Evolutionary conservation across 441 rosid genomes (phyloP).

Genomic region (Raphanus hybrid): DNA sequence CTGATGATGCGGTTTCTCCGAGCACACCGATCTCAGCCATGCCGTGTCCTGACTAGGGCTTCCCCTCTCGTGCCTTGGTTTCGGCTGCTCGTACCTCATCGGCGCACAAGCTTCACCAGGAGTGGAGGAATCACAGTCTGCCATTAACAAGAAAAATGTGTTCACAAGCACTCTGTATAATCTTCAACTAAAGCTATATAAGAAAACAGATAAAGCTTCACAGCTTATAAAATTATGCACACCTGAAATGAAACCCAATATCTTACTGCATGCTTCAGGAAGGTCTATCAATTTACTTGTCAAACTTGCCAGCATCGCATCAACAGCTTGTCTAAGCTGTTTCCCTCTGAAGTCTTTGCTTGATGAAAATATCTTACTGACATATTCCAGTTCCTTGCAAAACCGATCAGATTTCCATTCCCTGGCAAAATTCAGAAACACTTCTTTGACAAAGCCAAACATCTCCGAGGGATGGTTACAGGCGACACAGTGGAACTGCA

Average conservation of each 20-base stretch:
- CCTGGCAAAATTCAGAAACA: slow-evolving; percentile 81
- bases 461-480: slow-evolving; percentile 99
- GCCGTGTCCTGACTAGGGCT: slow-evolving; percentile 63
- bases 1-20: slow-evolving; percentile 65
- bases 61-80: slow-evolving; percentile 51
- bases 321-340: slow-evolving; percentile 77
- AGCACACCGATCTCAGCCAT: slow-evolving; percentile 64
- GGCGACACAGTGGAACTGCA: slow-evolving; percentile 95
- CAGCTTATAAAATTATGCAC: slow-evolving; percentile 23
- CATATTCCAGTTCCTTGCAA: slow-evolving; percentile 87
- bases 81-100: slow-evolving; percentile 58
- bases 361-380: slow-evolving; percentile 75
- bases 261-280: slow-evolving; percentile 63
- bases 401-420: slow-evolving; percentile 79
- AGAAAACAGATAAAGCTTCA: slow-evolving; percentile 10
- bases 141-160: slow-evolving; percentile 40
- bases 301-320: slow-evolving; percentile 65
- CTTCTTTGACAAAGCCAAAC: slow-evolving; percentile 99
- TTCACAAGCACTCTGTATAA: slow-evolving; percentile 13
- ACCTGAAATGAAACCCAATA: slow-evolving; percentile 80
- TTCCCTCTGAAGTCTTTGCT: slow-evolving; percentile 91
- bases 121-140: slow-evolving; percentile 75
- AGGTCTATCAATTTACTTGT: slow-evolving; percentile 61
- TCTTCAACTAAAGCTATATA: not conserved
- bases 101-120: slow-evolving; percentile 40